phyloP scores from a whole-genome alignment of 2,329 filamentous ascomycete species.

The Scedosporium dehoogii region DNA sequence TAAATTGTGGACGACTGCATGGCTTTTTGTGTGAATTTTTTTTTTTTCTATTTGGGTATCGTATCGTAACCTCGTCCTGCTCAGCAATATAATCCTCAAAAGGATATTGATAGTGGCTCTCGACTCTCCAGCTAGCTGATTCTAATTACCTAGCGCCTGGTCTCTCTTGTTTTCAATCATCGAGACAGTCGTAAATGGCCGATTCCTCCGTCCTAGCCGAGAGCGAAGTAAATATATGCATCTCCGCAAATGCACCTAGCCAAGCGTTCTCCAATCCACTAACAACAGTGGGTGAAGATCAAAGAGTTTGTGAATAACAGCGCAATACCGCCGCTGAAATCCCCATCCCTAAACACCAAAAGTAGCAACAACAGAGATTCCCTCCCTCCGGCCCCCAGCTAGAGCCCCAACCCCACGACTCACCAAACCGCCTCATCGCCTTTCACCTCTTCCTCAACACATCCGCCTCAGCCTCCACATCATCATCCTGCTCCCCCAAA shows the following conservation, averaged over 20 bases:
- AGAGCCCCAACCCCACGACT: not conserved
- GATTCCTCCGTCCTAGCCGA: no score
- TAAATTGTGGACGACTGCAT: not conserved
- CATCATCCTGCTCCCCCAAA: slow-evolving; percentile 42
- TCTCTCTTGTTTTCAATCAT: not conserved
- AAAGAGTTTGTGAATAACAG: no score
- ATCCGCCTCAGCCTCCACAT: slow-evolving; percentile 31
- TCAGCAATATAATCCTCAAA: not conserved
- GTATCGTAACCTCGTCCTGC: not conserved
- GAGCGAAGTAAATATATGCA: no score
- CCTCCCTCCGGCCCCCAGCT: not conserved
- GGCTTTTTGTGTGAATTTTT: not conserved
- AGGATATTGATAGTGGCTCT: not conserved
- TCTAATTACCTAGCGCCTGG: no score
- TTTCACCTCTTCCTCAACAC: slow-evolving; percentile 26
- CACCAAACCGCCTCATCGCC: not conserved
- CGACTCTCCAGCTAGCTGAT: not conserved
- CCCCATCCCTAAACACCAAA: no score
- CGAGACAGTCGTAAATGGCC: no score
- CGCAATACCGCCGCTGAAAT: no score
- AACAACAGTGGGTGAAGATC: no score
- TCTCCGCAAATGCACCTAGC: no score
- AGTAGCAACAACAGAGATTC: not conserved
- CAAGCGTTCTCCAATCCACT: no score
- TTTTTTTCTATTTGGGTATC: not conserved